Percentiles rank a stretch among this genome's conserved stretches.
Evolutionary conservation across 2,329 filamentous ascomycete species (phyloP).

Genomic region (Scortechinia acanthostroma): DNA sequence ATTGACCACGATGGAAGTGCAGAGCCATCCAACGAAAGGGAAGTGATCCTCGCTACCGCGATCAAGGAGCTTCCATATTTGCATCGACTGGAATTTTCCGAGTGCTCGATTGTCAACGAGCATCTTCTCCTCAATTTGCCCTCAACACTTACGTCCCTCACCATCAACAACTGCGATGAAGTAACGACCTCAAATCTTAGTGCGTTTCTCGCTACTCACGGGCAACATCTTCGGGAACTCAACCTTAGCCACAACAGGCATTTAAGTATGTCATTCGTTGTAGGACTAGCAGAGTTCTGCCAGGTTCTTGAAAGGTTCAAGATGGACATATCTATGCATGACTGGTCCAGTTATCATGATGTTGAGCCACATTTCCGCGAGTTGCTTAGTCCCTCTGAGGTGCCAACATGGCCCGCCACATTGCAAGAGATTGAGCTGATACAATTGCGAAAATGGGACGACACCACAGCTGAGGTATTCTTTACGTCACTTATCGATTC

Average conservation of each 20-base stretch:
- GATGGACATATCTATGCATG: not conserved
- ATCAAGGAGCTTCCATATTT: not conserved
- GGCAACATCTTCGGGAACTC: not conserved
- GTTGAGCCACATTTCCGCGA: not conserved
- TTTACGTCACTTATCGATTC: not conserved
- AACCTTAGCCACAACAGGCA: not conserved
- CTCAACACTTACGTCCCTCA: not conserved
- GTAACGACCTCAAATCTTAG: not conserved
- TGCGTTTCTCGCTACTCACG: not conserved
- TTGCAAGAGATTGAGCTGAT: conserved; percentile 1
- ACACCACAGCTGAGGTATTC: not conserved
- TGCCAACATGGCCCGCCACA: not conserved
- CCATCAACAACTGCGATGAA: not conserved
- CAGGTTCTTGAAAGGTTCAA: not conserved
- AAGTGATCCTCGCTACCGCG: not conserved
- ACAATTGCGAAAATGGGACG: not conserved
- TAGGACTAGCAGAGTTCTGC: not conserved
- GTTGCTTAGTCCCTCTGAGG: not conserved
- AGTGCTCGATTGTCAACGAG: not conserved
- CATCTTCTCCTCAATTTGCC: not conserved
- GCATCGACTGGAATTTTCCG: not conserved
- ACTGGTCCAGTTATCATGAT: conserved; percentile 2
- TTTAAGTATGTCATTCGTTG: not conserved
- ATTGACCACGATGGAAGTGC: not conserved
- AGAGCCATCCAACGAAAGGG: not conserved